phyloP scores from a whole-genome alignment of 441 rosid species.

The Pelargonium cotyledonis region DNA sequence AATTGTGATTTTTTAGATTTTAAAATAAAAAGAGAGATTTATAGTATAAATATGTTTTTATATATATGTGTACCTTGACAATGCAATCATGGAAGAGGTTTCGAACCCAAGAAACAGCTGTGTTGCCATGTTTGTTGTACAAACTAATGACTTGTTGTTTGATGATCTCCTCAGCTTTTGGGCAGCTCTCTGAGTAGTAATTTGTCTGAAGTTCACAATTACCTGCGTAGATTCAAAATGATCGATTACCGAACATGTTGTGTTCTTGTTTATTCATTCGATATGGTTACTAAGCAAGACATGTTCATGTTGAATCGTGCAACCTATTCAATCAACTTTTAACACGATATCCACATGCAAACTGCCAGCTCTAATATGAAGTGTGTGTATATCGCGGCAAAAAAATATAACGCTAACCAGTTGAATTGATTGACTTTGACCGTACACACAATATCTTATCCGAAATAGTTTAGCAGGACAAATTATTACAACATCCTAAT shows the following conservation, averaged over 20 bases:
- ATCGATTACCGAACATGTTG: neutral
- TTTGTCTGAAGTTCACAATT: constrained; percentile 51
- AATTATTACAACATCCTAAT: no score
- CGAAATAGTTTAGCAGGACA: no score
- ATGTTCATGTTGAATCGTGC: no score
- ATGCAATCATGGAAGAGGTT: constrained; percentile 87
- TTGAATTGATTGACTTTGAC: no score
- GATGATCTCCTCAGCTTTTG: constrained; percentile 70
- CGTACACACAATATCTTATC: no score
- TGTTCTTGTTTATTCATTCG: neutral
- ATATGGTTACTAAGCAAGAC: no score
- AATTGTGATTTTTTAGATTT: neutral
- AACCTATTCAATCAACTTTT: no score
- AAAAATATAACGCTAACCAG: no score
- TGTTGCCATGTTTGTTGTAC: constrained; percentile 68
- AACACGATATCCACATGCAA: no score
- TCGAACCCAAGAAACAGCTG: constrained; percentile 84
- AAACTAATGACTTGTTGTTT: constrained; percentile 53
- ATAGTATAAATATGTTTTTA: neutral
- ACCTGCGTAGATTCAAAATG: constrained; percentile 25
- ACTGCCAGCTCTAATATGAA: no score
- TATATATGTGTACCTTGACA: constrained; percentile 35
- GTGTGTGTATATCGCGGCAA: no score
- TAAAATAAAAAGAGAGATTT: neutral
- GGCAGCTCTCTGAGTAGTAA: constrained; percentile 59